Evolutionary conservation across 2,329 filamentous ascomycete species (phyloP).

Genomic region (Endocalyx cinctus): DNA sequence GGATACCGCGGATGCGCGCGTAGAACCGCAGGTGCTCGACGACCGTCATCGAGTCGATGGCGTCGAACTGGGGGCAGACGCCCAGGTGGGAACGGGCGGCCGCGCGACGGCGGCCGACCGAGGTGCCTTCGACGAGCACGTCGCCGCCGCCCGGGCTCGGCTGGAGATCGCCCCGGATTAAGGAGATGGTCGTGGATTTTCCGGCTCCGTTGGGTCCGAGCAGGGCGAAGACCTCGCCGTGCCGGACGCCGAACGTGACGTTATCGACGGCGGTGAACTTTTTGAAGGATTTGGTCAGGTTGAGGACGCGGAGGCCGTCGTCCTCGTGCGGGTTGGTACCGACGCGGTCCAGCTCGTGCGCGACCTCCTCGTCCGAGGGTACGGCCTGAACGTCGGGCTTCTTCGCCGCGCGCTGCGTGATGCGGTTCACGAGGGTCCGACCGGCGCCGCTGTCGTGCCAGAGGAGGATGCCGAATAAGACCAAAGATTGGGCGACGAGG

Average conservation of each 20-base stretch:
- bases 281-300: slow-evolving; percentile 77
- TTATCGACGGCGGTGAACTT: slow-evolving; percentile 79
- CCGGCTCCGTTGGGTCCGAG: slow-evolving; percentile 89
- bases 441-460: slow-evolving; percentile 76
- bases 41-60: slow-evolving; percentile 88
- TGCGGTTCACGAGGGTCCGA: slow-evolving; percentile 39
- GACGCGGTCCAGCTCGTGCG: slow-evolving; percentile 60
- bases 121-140: slow-evolving; percentile 73
- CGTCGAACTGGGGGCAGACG: slow-evolving; percentile 87
- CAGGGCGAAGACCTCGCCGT: slow-evolving; percentile 81
- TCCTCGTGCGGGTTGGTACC: slow-evolving; percentile 40
- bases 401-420: slow-evolving; percentile 23
- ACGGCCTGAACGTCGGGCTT: slow-evolving; percentile 24
- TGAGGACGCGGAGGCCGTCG: slow-evolving; percentile 72
- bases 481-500: slow-evolving; percentile 66
- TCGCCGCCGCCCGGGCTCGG: slow-evolving; percentile 69
- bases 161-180: slow-evolving; percentile 83
- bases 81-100: slow-evolving; percentile 73
- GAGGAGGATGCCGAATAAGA: slow-evolving; percentile 68
- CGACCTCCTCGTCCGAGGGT: slow-evolving; percentile 54
- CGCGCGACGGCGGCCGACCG: slow-evolving; percentile 67
- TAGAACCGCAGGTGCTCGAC: slow-evolving; percentile 85
- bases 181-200: slow-evolving; percentile 83
- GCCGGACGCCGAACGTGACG: slow-evolving; percentile 74
- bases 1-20: slow-evolving; percentile 74